Evolutionary conservation across 2,329 filamentous ascomycete genomes (phyloP), one percentile per base, ranked within the genome.

Genomic region (Pseudocercospora pini-densiflorae): DNA sequence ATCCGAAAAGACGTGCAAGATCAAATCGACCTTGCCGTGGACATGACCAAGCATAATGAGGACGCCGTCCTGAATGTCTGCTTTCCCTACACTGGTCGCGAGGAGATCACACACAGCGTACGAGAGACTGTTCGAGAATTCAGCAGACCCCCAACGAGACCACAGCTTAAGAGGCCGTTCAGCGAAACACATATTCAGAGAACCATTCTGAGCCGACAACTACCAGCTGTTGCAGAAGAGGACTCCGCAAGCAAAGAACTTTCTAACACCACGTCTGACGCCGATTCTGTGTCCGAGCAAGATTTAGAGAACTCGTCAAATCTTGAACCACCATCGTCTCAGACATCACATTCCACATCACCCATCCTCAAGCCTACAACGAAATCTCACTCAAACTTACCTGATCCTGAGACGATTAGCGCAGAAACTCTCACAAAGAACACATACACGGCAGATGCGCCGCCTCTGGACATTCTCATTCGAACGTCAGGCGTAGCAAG

Each of bases 61-160:
- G 86, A 84, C 66, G 88, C 89, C 49, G 85, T 91, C 31, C 83
- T 99, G 60, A 99, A 99, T 77, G 93, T 99, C 69, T 99, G 95
- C 83, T 98, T 98, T 75, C 95, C 95, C 0, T 99, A 99, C 77
- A 98, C 95, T 0, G 97, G 94, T 4, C 88, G 95, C 70, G 93
- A 97, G 75, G 95, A 99, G 78, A 98, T 99, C 71, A 96, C 94
- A 0, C 89, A 91, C 2, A 92, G 94, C 5, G 92, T 99, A 71
- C 90, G 92, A 69, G 88, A 90, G 49, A 97, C 94, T 0, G 94
- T 99, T 8, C 85, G 91, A 65, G 92, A 97, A 66, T 98, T 93
- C 79, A 92, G 91, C 66, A 89, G 87, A 60, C 91, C 93, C 5
- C 76, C 82, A 5, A 62, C 47, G 33, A 68, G 71, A 58, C 66